Evolutionary conservation across 73 alveolate species (phyloP), one percentile per base, ranked within the genome.

Genomic region (Tetrahymena malaccensis): DNA sequence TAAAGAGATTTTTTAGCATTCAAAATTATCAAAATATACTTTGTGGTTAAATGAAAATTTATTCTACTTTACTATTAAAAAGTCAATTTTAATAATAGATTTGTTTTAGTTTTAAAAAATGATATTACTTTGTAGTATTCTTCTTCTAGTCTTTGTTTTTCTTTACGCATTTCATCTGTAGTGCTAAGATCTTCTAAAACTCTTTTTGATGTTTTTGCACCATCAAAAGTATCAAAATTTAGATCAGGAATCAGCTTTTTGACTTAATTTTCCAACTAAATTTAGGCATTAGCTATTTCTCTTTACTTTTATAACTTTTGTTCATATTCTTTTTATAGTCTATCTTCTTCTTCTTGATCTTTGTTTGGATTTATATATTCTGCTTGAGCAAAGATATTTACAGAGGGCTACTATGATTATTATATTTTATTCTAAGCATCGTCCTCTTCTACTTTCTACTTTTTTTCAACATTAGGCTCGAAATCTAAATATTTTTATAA

Each of bases 231-330:
- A 11, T 95, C 95, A 13, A 95, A 93, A 89, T 57, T 95, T 17
- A 95, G 43, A n/a, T 95, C 97, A 43, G 97, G 97, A 25, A 95
- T 84, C 12, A 95, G 40, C 38, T 85, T 70, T 89, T 95, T 95
- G 17, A 95, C 95, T 93, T 85, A 58, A 37, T 85, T 95, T 55
- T 95, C 97, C 93, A 95, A 34, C 34, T 70, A 70, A 70, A 70
- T 70, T 11, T 70, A 70, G 4, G 89, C 43, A 70, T 70, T 70
- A 19, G 89, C 89, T 70, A 70, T 27, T 70, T 70, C 89, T 12
- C 89, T 70, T 70, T 70, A 31, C 89, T 70, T 70, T 70, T 1
- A n/a, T 70, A 70, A 70, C 8, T 70, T 70, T 31, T 70, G 7
- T 27, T 70, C 37, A 25, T 70, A 70, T 70, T 70, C 89, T 31